These are phyloP conservation scores for Durusdinium trenchii DNA, from an alignment of 73 alveolate species.

Conservation along the genomic window DNA sequence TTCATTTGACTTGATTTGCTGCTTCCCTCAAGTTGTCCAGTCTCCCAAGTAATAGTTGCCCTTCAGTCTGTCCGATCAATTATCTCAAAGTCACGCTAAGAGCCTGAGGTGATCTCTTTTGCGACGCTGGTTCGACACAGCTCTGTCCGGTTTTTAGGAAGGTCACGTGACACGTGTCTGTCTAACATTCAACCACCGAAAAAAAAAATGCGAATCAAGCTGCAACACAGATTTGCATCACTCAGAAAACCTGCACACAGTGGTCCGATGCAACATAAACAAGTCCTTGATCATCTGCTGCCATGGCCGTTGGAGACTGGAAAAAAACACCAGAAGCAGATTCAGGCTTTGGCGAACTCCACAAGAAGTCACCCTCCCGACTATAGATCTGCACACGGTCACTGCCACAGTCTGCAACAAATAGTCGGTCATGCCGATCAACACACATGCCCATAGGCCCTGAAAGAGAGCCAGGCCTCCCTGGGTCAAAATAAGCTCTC, in stretches of 20 bases:
- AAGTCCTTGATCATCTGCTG: constrained; percentile 51
- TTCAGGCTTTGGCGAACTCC: constrained; percentile 20
- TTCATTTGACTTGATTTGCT: no score
- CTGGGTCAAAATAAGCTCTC: constrained; percentile 16
- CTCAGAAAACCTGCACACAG: constrained; percentile 71
- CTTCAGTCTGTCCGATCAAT: no score
- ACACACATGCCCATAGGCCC: constrained; percentile 92
- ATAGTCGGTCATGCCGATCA: constrained; percentile 60
- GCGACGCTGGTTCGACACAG: no score
- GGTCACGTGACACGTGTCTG: no score
- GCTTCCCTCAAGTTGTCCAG: no score
- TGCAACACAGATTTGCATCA: no score
- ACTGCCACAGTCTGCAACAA: constrained; percentile 86
- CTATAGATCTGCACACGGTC: constrained; percentile 84
- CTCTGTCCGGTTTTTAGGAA: no score
- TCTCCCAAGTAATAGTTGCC: no score
- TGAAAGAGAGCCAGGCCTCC: constrained; percentile 25
- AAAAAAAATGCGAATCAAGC: no score
- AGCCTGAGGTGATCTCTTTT: no score
- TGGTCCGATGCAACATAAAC: constrained; percentile 85
- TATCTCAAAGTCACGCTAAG: no score
- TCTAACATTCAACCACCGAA: no score
- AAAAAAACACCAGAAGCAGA: not conserved
- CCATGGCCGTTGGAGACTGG: constrained; percentile 72
- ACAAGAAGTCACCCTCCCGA: constrained; percentile 55